Evolutionary conservation across 176 grass and related monocot species (phyloP).

Genomic region (Pharus latifolius): DNA sequence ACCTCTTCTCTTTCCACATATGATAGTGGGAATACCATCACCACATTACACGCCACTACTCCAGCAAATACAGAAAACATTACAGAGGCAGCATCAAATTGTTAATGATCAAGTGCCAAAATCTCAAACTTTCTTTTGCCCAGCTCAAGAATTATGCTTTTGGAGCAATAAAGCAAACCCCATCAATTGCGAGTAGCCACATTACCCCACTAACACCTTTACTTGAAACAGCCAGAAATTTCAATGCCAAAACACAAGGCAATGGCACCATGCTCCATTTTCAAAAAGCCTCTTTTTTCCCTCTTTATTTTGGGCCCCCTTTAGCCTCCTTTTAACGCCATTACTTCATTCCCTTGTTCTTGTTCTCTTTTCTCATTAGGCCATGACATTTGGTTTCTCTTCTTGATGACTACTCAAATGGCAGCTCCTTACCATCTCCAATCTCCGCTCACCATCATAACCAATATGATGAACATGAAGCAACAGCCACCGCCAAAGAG

Average conservation of each 20-base stretch:
- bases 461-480: constrained; percentile 21
- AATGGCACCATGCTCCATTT: constrained; percentile 25
- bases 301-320: constrained; percentile 28
- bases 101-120: background rate
- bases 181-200: background rate
- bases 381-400: constrained; percentile 37
- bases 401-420: constrained; percentile 19
- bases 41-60: background rate
- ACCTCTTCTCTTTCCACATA: background rate
- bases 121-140: constrained; percentile 7
- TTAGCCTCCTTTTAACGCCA: constrained; percentile 34
- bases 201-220: constrained; percentile 19
- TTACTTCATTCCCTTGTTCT: constrained; percentile 47
- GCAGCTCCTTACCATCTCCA: constrained; percentile 35
- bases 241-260: constrained; percentile 17
- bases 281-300: constrained; percentile 34
- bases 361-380: background rate
- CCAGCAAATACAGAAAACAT: constrained; percentile 5
- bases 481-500: constrained; percentile 15
- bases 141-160: constrained; percentile 42
- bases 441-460: constrained; percentile 22
- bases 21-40: constrained; percentile 16
- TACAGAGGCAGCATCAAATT: constrained; percentile 16
- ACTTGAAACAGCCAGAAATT: constrained; percentile 30
- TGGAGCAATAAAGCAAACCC: constrained; percentile 12